phyloP scores from a whole-genome alignment of 345 rosid species.

The Heritiera fomes region DNA sequence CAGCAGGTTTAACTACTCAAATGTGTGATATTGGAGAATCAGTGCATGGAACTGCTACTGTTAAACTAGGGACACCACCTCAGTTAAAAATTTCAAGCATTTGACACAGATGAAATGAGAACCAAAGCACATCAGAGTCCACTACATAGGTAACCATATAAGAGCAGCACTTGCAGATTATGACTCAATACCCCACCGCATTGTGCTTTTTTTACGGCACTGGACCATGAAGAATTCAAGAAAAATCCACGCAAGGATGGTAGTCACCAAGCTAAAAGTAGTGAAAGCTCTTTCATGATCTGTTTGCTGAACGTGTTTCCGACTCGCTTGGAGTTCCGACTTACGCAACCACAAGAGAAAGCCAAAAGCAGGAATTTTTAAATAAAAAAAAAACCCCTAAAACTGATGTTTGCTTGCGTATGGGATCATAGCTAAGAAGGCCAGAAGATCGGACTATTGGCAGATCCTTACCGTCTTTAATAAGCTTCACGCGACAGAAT shows the following conservation, averaged over 20 bases:
- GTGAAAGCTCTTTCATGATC: too few species aligned
- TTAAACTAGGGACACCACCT: neutral
- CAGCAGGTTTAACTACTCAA: neutral
- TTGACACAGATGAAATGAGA: neutral
- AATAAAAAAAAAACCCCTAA: too few species aligned
- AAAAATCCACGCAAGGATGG: slow-evolving; percentile 9
- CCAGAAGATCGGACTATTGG: too few species aligned
- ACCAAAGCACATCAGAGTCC: neutral
- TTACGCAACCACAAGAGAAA: too few species aligned
- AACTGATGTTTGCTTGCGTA: too few species aligned
- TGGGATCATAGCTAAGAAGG: too few species aligned
- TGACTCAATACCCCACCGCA: neutral
- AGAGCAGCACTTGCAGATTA: neutral
- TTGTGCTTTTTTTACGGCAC: neutral
- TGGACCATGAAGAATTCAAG: neutral
- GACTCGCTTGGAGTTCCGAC: too few species aligned
- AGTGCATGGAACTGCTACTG: neutral
- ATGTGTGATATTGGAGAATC: neutral
- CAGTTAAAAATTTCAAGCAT: neutral
- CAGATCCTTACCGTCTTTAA: too few species aligned
- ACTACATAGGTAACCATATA: neutral
- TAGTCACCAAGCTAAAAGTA: too few species aligned
- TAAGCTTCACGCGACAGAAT: too few species aligned
- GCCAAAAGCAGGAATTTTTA: too few species aligned
- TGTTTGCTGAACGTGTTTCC: too few species aligned